Evolutionary conservation across 2,329 filamentous ascomycete species (phyloP), one percentile per base, ranked within the genome.

Genomic region (Aspergillus nomiae): DNA sequence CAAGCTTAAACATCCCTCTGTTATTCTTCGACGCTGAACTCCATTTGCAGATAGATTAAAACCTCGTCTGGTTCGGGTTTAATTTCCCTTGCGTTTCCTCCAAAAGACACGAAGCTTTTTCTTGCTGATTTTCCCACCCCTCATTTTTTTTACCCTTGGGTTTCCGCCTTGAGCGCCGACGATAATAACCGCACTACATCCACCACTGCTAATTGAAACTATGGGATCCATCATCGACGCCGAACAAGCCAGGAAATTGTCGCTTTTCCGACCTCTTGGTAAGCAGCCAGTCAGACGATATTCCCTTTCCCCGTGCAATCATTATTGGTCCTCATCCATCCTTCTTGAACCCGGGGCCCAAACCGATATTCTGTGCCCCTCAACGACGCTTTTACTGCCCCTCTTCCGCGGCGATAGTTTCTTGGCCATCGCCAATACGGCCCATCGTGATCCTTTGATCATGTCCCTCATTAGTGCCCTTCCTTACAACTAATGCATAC

Each of bases 241-340:
- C 64, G 76, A 76, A 72, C 76, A 74, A 72, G 76, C 77, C 64
- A 76, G 75, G 69, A 70, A 80, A 62, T 70, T 81, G 71, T 81
- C 79, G 63, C 73, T 81, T 55, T 77, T 81, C 68, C 77, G 78
- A 68, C 79, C 79, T 66, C 71, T 81, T 67, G 79, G 79, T 81
- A 75, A 71, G 78, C 67, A 72, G 67, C 76, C 77, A 78, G 71
- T 78, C 67, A 76, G 65, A 73, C 58, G 56, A 58, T 61, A 59
- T 26, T 64, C 57, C 62, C 55, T 62, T 67, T 65, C 70, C 75
- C 71, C 76, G 75, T 77, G 75, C 73, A 66, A 67, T 61, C 65
- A 69, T 67, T 67, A 75, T 74, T 76, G 73, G 74, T 56, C 58
- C 69, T 69, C 59, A 63, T 63, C 59, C 50, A n/a, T 54, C 60